Conservation (phyloP, 1,284 basidiomycete genomes). For the Kalmanozyma brasiliensis region DNA sequence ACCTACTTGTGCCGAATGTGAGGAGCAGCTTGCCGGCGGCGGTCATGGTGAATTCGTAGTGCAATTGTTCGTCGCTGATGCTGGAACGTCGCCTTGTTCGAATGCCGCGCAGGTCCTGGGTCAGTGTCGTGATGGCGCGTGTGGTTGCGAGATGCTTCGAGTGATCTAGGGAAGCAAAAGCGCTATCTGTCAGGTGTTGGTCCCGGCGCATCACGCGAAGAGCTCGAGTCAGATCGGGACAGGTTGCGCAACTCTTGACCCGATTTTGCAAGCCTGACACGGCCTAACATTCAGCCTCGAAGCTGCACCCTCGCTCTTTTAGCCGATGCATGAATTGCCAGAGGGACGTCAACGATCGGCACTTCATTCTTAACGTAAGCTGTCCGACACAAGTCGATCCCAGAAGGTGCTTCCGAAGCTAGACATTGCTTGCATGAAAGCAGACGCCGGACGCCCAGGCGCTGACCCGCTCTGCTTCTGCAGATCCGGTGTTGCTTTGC, state of each 20-base stretch:
- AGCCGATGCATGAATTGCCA: not conserved
- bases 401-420: too few relatives aligned
- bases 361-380: not conserved
- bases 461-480: too few relatives aligned
- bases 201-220: conserved; percentile 21
- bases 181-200: conserved; percentile 12
- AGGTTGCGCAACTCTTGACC: too few relatives aligned
- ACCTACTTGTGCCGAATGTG: conserved; percentile 34
- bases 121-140: too few relatives aligned
- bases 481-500: not conserved
- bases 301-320: not conserved
- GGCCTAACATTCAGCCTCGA: too few relatives aligned
- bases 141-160: too few relatives aligned
- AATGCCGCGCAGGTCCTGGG: too few relatives aligned
- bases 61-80: not conserved
- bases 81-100: not conserved
- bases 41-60: conserved; percentile 15
- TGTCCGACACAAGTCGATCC: too few relatives aligned
- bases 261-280: too few relatives aligned
- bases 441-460: too few relatives aligned
- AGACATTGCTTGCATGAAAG: too few relatives aligned
- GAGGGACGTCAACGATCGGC: too few relatives aligned
- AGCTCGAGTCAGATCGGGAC: not conserved
- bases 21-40: conserved; percentile 23
- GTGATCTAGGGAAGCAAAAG: not conserved